Conservation (phyloP, 140 eudicot species). For the Stevia rebaudiana region DNA sequence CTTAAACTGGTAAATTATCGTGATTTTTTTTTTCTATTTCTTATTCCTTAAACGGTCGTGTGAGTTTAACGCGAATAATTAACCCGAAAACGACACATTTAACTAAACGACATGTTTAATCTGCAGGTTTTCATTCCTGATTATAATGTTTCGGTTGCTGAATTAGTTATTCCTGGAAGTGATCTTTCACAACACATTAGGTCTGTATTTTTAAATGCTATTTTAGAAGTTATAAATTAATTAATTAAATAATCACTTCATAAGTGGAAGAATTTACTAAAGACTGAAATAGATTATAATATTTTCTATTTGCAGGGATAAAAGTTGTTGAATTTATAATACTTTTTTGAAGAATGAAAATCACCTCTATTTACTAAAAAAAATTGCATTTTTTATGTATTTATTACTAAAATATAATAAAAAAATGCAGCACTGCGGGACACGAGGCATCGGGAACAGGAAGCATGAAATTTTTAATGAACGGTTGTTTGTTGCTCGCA, state of each 20-base stretch:
- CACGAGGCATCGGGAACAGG: constrained; percentile 67
- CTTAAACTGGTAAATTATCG: constrained; percentile 45
- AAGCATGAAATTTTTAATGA: constrained; percentile 66
- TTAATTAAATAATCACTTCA: neutral
- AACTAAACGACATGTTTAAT: no score
- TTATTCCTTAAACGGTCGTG: neutral
- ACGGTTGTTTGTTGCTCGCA: constrained; percentile 56
- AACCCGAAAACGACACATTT: no score
- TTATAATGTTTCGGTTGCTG: constrained; percentile 67
- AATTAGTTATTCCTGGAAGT: constrained; percentile 64
- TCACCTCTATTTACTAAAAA: neutral
- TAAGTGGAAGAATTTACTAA: neutral
- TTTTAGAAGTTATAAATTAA: neutral
- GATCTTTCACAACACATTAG: constrained; percentile 69
- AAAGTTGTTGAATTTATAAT: neutral
- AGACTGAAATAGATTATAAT: neutral
- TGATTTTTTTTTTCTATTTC: neutral
- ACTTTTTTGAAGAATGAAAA: neutral
- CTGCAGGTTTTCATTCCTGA: constrained; percentile 54
- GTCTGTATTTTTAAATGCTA: constrained; percentile 7
- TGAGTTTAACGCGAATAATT: no score
- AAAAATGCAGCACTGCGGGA: constrained; percentile 70
- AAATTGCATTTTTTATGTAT: neutral
- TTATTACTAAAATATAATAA: no score
- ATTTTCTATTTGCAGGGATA: no score